Evolutionary conservation across 495 filamentous ascomycete genomes (phyloP).

Genomic region (Talaromyces thailandensis): DNA sequence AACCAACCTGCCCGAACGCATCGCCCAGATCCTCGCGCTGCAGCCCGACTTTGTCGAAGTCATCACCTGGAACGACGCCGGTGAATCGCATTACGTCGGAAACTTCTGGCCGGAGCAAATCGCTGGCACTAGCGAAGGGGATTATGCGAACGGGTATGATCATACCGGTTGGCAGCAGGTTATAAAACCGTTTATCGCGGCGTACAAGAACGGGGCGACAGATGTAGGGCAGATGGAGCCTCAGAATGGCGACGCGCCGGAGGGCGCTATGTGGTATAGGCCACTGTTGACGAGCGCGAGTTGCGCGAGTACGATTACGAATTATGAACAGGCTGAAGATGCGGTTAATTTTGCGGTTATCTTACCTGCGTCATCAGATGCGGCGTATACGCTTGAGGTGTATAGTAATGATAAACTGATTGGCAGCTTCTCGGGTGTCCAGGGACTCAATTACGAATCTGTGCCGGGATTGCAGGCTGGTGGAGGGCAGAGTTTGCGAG

Average conservation of each 20-base stretch:
- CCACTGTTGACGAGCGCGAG: slow-evolving; percentile 5
- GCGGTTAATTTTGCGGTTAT: slow-evolving; percentile 9
- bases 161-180: slow-evolving; percentile 26
- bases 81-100: slow-evolving; percentile 39
- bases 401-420: slow-evolving; percentile 6
- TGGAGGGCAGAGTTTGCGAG: slow-evolving; percentile 3
- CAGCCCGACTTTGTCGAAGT: slow-evolving; percentile 22
- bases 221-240: background rate
- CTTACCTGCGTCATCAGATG: slow-evolving; percentile 2
- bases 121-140: slow-evolving; percentile 1
- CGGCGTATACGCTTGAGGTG: slow-evolving; percentile 7
- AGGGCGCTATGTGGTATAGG: slow-evolving; percentile 14
- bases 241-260: background rate
- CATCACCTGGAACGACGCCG: slow-evolving; percentile 32
- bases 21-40: slow-evolving; percentile 15
- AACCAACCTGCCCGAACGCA: slow-evolving; percentile 24
- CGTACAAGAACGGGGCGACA: slow-evolving; percentile 22
- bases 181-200: slow-evolving; percentile 23
- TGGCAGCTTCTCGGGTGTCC: background rate
- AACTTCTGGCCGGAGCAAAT: slow-evolving; percentile 25
- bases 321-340: slow-evolving; percentile 6
- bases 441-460: slow-evolving; percentile 9
- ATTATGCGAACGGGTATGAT: background rate
- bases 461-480: background rate
- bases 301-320: slow-evolving; percentile 4